Percentiles rank a stretch among this genome's conserved stretches.
Conservation (phyloP, 2,329 filamentous ascomycete genomes). For the Fonsecaea pugnacius region DNA sequence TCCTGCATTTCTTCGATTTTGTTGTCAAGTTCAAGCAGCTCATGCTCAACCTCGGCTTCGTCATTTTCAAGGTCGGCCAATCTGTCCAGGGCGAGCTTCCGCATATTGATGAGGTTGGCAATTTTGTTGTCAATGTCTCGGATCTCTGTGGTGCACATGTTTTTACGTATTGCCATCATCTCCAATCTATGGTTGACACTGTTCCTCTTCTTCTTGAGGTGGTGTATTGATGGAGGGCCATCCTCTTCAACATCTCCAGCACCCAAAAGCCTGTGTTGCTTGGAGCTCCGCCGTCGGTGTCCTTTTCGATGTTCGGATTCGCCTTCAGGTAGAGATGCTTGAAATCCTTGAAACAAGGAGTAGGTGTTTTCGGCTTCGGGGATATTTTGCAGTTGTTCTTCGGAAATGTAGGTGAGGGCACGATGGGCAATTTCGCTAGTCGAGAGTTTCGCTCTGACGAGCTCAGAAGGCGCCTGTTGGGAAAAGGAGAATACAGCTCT, state of each 20-base stretch:
- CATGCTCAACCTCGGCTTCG: slow-evolving; percentile 85
- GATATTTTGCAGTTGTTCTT: slow-evolving; percentile 86
- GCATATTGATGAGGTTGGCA: slow-evolving; percentile 88
- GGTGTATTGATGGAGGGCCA: slow-evolving; percentile 69
- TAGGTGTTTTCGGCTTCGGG: slow-evolving; percentile 84
- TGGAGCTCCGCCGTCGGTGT: slow-evolving; percentile 69
- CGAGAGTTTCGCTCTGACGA: slow-evolving; percentile 89
- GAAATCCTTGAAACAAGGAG: slow-evolving; percentile 95
- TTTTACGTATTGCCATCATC: slow-evolving; percentile 89
- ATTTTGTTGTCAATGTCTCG: slow-evolving; percentile 97
- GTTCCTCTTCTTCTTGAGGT: slow-evolving; percentile 78
- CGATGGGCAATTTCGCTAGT: slow-evolving; percentile 92
- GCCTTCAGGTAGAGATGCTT: slow-evolving; percentile 80
- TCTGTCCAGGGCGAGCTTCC: slow-evolving; percentile 85
- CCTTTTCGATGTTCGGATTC: slow-evolving; percentile 68
- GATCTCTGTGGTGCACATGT: slow-evolving; percentile 96
- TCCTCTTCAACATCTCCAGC: slow-evolving; percentile 63
- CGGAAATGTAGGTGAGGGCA: slow-evolving; percentile 82
- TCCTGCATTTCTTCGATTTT: slow-evolving; percentile 67
- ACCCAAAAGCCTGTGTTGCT: slow-evolving; percentile 74
- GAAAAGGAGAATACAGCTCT: slow-evolving; percentile 89
- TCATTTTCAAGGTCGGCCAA: slow-evolving; percentile 86
- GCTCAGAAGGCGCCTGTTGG: slow-evolving; percentile 86
- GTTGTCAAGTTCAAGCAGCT: slow-evolving; percentile 67
- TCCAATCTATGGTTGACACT: slow-evolving; percentile 83